Conservation (phyloP, 2,329 filamentous ascomycete species). For the Monilinia laxa region DNA sequence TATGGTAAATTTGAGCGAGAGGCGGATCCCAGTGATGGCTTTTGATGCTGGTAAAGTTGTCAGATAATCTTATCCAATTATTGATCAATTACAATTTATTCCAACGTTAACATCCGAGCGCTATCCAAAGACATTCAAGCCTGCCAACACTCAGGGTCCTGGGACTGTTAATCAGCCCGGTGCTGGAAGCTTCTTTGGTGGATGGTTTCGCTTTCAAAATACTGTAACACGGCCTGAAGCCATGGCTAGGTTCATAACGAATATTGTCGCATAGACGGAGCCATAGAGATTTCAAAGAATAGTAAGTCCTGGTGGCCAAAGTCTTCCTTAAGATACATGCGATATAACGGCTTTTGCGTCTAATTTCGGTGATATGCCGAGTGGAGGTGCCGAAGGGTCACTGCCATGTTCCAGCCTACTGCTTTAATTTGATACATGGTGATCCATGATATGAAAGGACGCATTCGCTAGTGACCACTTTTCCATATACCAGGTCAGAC, state of each 20-base stretch:
- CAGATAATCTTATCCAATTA: constrained; percentile 1
- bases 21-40: not conserved
- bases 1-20: no score
- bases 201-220: no score
- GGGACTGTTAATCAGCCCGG: no score
- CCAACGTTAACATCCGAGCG: no score
- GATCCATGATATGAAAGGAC: not conserved
- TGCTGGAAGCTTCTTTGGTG: no score
- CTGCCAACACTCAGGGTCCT: no score
- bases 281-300: not conserved
- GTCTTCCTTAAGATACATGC: not conserved
- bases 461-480: not conserved
- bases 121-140: no score
- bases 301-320: no score
- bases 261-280: not conserved
- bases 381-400: not conserved
- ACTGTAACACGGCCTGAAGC: not conserved
- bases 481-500: not conserved
- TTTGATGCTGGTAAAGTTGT: not conserved
- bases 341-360: not conserved
- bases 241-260: not conserved
- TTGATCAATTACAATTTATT: not conserved
- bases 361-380: not conserved
- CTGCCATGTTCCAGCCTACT: constrained; percentile 10
- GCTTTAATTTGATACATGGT: not conserved